Evolutionary conservation across 1,139 yeast genomes (phyloP), one percentile per base, ranked within the genome.

Genomic region (Yamadazyma sp.): DNA sequence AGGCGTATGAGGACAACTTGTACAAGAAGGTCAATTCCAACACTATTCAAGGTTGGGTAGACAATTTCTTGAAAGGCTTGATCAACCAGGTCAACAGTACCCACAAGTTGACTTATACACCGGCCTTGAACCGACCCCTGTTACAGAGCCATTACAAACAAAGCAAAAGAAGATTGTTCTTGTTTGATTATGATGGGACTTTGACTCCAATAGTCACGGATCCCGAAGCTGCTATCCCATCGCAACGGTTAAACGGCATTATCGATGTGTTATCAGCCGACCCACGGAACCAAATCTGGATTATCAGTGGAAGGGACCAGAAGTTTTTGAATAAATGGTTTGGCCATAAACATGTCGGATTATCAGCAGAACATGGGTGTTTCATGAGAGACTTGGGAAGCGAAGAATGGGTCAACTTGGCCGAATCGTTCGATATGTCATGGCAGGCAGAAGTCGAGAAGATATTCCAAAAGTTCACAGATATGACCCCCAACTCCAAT

Each of bases 171-270:
- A 76, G 98, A 45, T 66, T 92, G 45, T 89, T 92, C 53, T 64
- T 92, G 51, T 91, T 94, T 65, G 99, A 92, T 63, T 92, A 92
- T 58, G 99, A 92, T 60, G 99, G 99, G 22, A 92, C 99, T 0
- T 73, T 92, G 51, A 87, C 98, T 0, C 98, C 98, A 7, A 92
- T 92, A 57, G 98, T 92, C 4, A 77, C 81, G 31, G 98, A 92
- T 53, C 99, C 99, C 1, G 89, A 94, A n/a, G 97, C 98, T 0
- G 98, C 98, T 1, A 86, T 92, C 36, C 99, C 99, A 2, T 81
- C 95, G 1, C 81, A 83, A 8, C 75, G 85, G 49, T 69, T 92
- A 37, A 74, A 80, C 46, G 64, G 69, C 12, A 79, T 85, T 7
- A 64, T 94, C 44, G 72, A 76, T 29, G 66, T 71, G 24, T 70